Evolutionary conservation across 306 rosid species (phyloP), one percentile per base, ranked within the genome.

Genomic region (Acacia crassicarpa): DNA sequence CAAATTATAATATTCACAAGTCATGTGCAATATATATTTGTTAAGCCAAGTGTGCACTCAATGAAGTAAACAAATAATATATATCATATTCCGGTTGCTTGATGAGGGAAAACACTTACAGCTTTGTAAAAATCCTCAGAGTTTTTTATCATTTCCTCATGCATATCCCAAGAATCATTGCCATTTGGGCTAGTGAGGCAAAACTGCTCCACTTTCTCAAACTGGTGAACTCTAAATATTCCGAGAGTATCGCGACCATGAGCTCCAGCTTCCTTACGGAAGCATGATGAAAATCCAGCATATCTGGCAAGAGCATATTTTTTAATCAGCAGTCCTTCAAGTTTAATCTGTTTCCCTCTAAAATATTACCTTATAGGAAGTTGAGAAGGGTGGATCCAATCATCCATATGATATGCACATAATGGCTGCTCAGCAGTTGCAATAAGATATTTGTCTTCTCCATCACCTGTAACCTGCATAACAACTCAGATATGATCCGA

Each of bases 381-480:
- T 82, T 90, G 92, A n/a, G 97, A 33, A 75, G 98, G 99, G 85
- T 92, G 99, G 84, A 96, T 93, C 99, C 99, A 96, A 77, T 96
- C 99, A 5, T 92, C 92, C 51, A 92, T 13, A 87, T 92, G 97
- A 85, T 92, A 96, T 0, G 99, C 92, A 86, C 97, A 92, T 65
- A 93, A 96, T 48, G 99, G 97, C 84, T 93, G 98, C 79, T 96
- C 99, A 41, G 97, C 97, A 9, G 98, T 96, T 79, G 99, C 99
- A 86, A 93, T 96, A 86, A 96, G 87, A 88, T 93, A 96, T 78
- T 96, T 96, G 88, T 96, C 98, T 78, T 96, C 99, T 48, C 98
- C 99, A 82, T 96, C 99, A 46, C 99, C 99, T n/a, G 98, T 92
- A 68, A 94, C 97, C 98, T 94, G 72, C 63, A 83, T 54, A 80